Evolutionary conservation across 2,329 filamentous ascomycete species (phyloP).

Genomic region (Rutstroemia sydowiana): DNA sequence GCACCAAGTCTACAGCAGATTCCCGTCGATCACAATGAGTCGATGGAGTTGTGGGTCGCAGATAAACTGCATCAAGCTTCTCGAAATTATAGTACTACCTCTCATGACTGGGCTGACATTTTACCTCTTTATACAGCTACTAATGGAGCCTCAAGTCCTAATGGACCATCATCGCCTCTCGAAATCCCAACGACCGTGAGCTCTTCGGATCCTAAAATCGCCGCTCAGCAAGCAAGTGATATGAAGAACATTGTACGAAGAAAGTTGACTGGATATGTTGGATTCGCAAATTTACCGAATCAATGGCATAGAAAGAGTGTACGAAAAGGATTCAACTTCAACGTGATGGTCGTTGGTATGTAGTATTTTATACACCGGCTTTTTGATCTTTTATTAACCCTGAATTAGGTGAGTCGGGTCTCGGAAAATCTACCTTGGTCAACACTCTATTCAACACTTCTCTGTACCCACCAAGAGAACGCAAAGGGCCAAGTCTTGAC

Average conservation of each 20-base stretch:
- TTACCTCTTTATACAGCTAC: constrained; percentile 30
- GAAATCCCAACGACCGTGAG: constrained; percentile 30
- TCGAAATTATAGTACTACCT: constrained; percentile 21
- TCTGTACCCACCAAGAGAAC: constrained; percentile 96
- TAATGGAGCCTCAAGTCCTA: constrained; percentile 27
- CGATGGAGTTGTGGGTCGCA: constrained; percentile 25
- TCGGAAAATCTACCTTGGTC: constrained; percentile 97
- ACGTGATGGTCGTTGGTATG: constrained; percentile 99
- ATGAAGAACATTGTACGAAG: constrained; percentile 83
- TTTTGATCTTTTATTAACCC: constrained; percentile 13
- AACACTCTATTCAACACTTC: constrained; percentile 99
- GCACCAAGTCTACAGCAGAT: constrained; percentile 33
- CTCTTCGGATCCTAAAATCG: constrained; percentile 31
- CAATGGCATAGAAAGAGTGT: constrained; percentile 99
- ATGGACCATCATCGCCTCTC: constrained; percentile 22
- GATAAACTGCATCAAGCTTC: constrained; percentile 21
- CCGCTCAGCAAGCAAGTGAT: constrained; percentile 31
- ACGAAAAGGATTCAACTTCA: constrained; percentile 99
- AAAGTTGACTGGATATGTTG: constrained; percentile 97
- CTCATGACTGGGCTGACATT: constrained; percentile 29
- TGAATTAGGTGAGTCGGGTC: constrained; percentile 82
- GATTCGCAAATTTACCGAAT: constrained; percentile 97
- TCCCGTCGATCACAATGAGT: constrained; percentile 17
- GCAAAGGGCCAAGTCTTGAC: constrained; percentile 92
- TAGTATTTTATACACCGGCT: constrained; percentile 23